Base-by-base conservation (phyloP, 768 basidiomycete genomes). In the Collybia sordida region DNA sequence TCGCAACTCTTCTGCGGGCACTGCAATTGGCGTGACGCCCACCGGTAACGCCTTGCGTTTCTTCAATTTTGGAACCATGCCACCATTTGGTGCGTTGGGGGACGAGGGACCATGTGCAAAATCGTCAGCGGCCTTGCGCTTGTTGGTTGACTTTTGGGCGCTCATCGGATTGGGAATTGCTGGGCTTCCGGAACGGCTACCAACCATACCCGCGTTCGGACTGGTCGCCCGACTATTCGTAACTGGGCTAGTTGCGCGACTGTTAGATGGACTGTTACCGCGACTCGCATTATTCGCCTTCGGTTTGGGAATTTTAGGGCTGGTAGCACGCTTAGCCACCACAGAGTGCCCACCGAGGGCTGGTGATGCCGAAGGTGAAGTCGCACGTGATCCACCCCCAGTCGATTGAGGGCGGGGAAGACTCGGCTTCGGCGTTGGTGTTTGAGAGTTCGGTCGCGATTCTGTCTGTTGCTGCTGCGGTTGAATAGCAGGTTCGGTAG, bases 241-340 rank as follows among this genome's bases (percentile, higher is more conserved):
- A 11, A 69, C 68, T 17, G 82, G 79, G 51, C 81, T 83, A 15
- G 72, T 73, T 6, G 80, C 75, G 41, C 78, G 79, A 53, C 83
- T 83, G 15, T 73, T 74, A 6, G 86, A 69, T 8, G 87, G 86
- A 60, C 83, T 87, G 45, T 72, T 77, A 14, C 77, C 82, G 51
- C 85, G 74, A 60, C 79, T 84, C 2, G 65, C 58, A 52, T 66
- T 68, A 39, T 66, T 63, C 9, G 76, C 54, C 57, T 81, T 86
- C 7, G 71, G 70, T 63, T 87, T 89, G 3, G 81, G 80, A 8
- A 67, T 72, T 59, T 88, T 90, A 3, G 90, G 91, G 53, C 89
- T 91, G 1, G 90, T 92, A 3, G 91, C 91, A 15, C 91, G 83
- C 67, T 87, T 88, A 2, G 91, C 91, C 14, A 94, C 81, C 19